Base-by-base conservation (phyloP, 176 grass and related monocot genomes). In the Triticum monococcum region DNA sequence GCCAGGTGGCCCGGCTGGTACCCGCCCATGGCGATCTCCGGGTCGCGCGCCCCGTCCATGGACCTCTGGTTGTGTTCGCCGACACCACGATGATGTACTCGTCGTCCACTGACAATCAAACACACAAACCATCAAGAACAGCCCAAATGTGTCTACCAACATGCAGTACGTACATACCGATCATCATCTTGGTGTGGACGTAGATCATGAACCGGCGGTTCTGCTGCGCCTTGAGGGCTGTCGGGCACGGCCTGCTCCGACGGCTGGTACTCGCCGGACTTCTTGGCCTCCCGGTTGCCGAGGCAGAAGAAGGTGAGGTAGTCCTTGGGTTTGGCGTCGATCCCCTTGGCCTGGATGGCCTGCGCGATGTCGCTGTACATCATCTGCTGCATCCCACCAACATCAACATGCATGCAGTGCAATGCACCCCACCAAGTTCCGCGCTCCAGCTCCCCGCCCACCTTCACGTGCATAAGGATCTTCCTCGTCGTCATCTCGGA, bases 101-200 rank as follows among this genome's bases (percentile, higher is more conserved):
- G 23, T 98, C 95, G 12, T 98, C 95, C 54, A 95, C 93, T 92
- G 95, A 48, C 18, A 48, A 60, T 8, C 35, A 65, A 43, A 5
- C 56, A 37, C 12, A 50, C 6, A 84, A 18, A 6, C 52, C 26
- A 43, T 38, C 13, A 24, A 82, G 64, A 81, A 32, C 79, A 41
- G 1, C 8, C 38, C 8, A 40, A 40, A 40, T 36, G 35, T 8
- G 40, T 48, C 48, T 52, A 52, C 48, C 4, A 52, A 17, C 48
- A 52, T 52, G 48, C 14, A 52, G 28, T 25, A 37, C 1, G 31
- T 86, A 28, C 4, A 41, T 89, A 95, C 95, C 95, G 3, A 98
- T 94, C 94, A 98, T 96, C 92, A 96, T 96, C 90, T 98, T 98
- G 76, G 91, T 88, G 82, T 98, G 97, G 41, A 98, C 94, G 20